These are phyloP conservation scores for Breviolum minutum DNA, from an alignment of 73 alveolate genomes.

Conservation along the genomic window DNA sequence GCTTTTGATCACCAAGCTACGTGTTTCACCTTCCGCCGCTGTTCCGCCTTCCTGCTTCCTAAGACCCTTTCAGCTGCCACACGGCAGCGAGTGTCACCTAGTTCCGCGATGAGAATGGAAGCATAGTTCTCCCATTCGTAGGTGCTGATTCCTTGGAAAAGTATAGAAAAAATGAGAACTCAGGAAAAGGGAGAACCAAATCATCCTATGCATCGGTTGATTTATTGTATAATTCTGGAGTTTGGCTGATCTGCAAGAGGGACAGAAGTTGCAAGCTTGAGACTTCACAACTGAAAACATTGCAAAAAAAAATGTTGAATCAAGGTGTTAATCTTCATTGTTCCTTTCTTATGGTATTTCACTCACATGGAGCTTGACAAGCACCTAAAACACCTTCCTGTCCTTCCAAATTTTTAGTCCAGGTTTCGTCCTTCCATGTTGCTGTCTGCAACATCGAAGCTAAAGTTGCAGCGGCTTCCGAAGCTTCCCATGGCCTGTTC, in stretches of 20 bases:
- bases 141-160: constrained; percentile 48
- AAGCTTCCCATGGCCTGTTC: constrained; percentile 93
- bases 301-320: too few relatives aligned
- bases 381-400: too few relatives aligned
- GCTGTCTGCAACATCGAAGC: constrained; percentile 67
- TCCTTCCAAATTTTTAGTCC: neutral
- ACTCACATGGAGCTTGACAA: too few relatives aligned
- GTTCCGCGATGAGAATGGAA: constrained; percentile 17
- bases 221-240: too few relatives aligned
- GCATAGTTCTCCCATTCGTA: constrained; percentile 71
- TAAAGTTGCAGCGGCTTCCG: constrained; percentile 39
- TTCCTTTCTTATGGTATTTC: too few relatives aligned
- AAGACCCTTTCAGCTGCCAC: constrained; percentile 81
- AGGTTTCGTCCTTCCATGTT: constrained; percentile 70
- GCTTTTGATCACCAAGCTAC: neutral
- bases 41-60: constrained; percentile 55
- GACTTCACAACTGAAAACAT: too few relatives aligned
- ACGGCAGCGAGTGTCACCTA: constrained; percentile 83
- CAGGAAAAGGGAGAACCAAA: neutral
- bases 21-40: constrained; percentile 86
- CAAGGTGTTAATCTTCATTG: too few relatives aligned
- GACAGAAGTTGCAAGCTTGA: too few relatives aligned
- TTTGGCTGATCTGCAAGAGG: too few relatives aligned
- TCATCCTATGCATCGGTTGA: neutral
- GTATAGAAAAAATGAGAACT: neutral